Base-by-base conservation (phyloP, 805 yeast genomes). In the Starmerella gropengiesseri region DNA sequence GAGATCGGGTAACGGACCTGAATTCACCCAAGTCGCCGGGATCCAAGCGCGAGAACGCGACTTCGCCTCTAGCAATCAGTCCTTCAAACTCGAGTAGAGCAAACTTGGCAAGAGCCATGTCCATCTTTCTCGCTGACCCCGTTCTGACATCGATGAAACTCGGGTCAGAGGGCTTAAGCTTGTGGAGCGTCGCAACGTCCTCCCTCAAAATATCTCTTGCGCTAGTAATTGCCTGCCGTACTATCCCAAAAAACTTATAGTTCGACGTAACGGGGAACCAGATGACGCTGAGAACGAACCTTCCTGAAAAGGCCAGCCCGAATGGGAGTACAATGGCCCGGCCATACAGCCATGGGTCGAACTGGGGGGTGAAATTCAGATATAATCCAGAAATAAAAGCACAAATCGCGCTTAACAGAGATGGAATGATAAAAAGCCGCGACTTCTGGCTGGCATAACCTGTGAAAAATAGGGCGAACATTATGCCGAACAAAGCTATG, bases 211-310 rank as follows among this genome's bases (percentile, higher is more conserved):
- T 34, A 1, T 20, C 23, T 4, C 35, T 18, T 4, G 51, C 29
- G 3, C 40, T 44, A 7, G 12, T 13, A 22, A 52, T 17, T 6
- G 47, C 33, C 9, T 42, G 40, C 29, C 21, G 19, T 11, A 41
- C 34, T 13, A 39, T 36, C 13, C 30, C 39, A 31, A 57, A 43
- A 34, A 48, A 58, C 28, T 48, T 47, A 31, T 23, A 46, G 29
- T 44, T 55, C 2, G 61, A 49, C 16, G 59, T 44, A 11, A 45
- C 30, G 3, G 62, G 62, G 34, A 54, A 54, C 5, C 51, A 45
- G 6, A 57, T 8, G 7, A 39, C 20, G 5, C 54, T 41, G 5
- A 48, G 30, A 1, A 55, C 36, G 13, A 50, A 34, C 26, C 51
- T 38, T 17, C 48, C 26, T 0, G 54, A 52, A 7, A 53, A 31